These are phyloP conservation scores for Hirschioporus abietinus DNA, from an alignment of 768 basidiomycete species.

Conservation along the genomic window DNA sequence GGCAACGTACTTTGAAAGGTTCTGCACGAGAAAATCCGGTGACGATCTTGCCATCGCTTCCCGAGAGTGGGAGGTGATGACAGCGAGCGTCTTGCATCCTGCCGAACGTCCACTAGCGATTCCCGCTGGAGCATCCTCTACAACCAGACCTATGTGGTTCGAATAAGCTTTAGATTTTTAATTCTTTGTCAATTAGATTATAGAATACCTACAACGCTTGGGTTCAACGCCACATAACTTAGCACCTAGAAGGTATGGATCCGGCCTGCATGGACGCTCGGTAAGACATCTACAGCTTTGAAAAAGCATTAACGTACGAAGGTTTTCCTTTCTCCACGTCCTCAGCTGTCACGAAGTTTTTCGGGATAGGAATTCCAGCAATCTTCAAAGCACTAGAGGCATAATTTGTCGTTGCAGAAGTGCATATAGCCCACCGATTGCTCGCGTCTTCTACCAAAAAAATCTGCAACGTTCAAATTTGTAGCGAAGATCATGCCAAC, in stretches of 20 bases:
- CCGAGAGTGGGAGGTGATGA: constrained; percentile 75
- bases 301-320: constrained; percentile 31
- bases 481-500: constrained; percentile 6
- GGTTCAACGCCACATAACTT: constrained; percentile 60
- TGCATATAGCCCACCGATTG: constrained; percentile 74
- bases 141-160: constrained; percentile 60
- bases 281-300: not conserved
- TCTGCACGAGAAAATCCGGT: constrained; percentile 64
- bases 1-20: constrained; percentile 59
- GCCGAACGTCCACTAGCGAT: constrained; percentile 74
- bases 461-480: not conserved
- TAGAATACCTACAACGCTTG: constrained; percentile 43
- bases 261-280: constrained; percentile 45
- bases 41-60: constrained; percentile 59
- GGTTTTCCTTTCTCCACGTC: constrained; percentile 84
- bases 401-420: constrained; percentile 75
- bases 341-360: constrained; percentile 77
- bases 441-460: not conserved
- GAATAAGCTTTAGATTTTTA: not conserved
- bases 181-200: not conserved
- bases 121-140: constrained; percentile 90
- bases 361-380: constrained; percentile 63
- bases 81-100: constrained; percentile 78
- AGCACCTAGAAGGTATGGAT: constrained; percentile 88
- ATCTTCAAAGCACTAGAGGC: constrained; percentile 64